These are phyloP conservation scores for Mycena galericulata DNA, from an alignment of 768 basidiomycete species.

Conservation along the genomic window DNA sequence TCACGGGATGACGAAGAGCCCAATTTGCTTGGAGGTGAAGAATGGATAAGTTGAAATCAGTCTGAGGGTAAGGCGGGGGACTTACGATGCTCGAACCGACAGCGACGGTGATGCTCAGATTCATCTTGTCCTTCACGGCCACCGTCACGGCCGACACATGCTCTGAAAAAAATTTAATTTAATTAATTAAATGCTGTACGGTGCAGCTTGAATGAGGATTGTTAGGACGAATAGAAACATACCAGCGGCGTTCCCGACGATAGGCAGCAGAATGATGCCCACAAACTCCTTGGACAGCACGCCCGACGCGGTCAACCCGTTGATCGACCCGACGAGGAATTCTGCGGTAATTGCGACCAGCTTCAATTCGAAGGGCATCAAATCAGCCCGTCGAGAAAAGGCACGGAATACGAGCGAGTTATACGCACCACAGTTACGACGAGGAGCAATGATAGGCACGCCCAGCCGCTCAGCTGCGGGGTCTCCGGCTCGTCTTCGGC, in stretches of 20 bases:
- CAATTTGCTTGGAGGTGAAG: conserved; percentile 63
- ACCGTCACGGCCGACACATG: conserved; percentile 80
- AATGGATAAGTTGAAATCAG: no score
- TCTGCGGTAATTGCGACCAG: conserved; percentile 53
- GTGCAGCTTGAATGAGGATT: not conserved
- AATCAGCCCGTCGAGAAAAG: no score
- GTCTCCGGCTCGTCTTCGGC: no score
- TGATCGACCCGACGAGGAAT: conserved; percentile 72
- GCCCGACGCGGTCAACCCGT: conserved; percentile 62
- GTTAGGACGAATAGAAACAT: no score
- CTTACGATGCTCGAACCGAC: conserved; percentile 70
- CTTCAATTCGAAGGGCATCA: no score
- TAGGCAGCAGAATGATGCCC: conserved; percentile 73
- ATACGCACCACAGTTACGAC: no score
- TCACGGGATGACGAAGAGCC: conserved; percentile 74
- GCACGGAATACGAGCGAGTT: not conserved
- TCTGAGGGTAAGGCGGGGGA: conserved; percentile 1
- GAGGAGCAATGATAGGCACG: no score
- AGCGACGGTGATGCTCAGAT: conserved; percentile 75
- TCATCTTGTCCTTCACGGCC: conserved; percentile 76
- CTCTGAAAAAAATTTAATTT: conserved; percentile 47
- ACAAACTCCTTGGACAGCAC: conserved; percentile 72
- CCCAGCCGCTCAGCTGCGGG: no score
- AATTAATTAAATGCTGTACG: not conserved
- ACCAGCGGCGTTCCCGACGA: conserved; percentile 72